phyloP scores from a whole-genome alignment of 176 grass and related monocot species.

The Avena atlantica region DNA sequence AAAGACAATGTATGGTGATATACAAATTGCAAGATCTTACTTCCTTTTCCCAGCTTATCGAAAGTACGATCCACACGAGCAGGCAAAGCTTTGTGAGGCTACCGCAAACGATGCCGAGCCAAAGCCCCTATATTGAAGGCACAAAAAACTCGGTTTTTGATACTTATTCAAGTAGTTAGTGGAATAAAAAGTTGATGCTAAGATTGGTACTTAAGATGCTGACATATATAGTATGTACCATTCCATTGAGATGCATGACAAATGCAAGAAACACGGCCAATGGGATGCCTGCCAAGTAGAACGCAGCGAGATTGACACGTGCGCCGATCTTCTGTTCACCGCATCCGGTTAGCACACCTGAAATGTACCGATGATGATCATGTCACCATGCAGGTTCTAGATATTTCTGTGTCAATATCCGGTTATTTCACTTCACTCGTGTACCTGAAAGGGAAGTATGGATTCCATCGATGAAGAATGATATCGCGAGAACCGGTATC shows the following conservation, averaged over 20 bases:
- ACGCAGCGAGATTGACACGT: conserved; percentile 16
- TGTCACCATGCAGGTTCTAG: background rate
- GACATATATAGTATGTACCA: conserved; percentile 2
- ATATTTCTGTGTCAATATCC: background rate
- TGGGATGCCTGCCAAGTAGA: conserved; percentile 41
- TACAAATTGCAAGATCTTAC: background rate
- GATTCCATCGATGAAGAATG: background rate
- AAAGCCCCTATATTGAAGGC: background rate
- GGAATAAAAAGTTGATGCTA: background rate
- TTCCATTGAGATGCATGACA: conserved; percentile 24
- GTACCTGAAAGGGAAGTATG: conserved; percentile 2
- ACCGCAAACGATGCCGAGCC: background rate
- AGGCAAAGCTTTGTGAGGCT: background rate
- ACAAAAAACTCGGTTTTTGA: background rate
- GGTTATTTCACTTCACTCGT: background rate
- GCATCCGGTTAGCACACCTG: conserved; percentile 31
- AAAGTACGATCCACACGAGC: background rate
- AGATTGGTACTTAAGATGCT: background rate
- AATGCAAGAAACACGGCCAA: conserved; percentile 34
- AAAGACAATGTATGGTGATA: background rate
- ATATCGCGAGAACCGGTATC: background rate
- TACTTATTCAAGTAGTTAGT: background rate
- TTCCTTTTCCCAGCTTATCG: background rate
- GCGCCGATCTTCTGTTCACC: conserved; percentile 28
- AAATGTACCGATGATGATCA: background rate